These are phyloP conservation scores for Thielaviopsis cerberus DNA, from an alignment of 2,329 filamentous ascomycete species.

Conservation along the genomic window DNA sequence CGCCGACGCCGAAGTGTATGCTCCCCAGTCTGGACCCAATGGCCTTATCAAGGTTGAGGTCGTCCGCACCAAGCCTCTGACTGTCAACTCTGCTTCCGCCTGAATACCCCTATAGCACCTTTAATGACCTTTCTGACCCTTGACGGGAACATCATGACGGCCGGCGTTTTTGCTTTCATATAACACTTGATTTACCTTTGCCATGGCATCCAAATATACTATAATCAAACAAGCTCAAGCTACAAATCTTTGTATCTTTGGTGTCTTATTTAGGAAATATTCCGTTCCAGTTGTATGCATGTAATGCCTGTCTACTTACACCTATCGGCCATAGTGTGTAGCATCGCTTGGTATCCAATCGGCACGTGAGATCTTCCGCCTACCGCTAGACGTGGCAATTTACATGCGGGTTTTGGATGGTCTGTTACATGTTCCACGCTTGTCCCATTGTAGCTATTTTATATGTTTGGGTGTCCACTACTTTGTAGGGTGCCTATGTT, in stretches of 20 bases:
- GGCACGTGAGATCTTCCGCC: not conserved
- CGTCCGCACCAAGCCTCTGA: conserved; percentile 25
- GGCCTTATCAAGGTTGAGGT: conserved; percentile 92
- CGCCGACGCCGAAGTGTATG: conserved; percentile 87
- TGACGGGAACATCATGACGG: not conserved
- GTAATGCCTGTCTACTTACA: not conserved
- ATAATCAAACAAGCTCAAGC: not conserved
- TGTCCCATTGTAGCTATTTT: too few species aligned
- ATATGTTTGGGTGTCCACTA: too few species aligned
- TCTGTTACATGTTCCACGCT: not conserved
- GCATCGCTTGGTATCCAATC: not conserved
- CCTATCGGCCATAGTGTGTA: not conserved
- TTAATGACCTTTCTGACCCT: not conserved
- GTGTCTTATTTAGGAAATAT: not conserved
- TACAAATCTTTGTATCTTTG: not conserved
- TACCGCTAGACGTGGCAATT: not conserved
- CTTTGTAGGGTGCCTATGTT: not conserved
- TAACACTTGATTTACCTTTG: not conserved
- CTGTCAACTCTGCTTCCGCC: conserved; percentile 13
- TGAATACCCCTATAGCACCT: conserved; percentile 12
- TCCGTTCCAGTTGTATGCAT: not conserved
- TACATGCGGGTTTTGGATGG: not conserved
- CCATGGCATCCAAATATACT: not conserved
- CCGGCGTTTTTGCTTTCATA: not conserved
- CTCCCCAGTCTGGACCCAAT: conserved; percentile 81